Percentiles rank a stretch among this genome's conserved stretches.
Conservation (phyloP, 176 grass and related monocot genomes). For the Canna indica region DNA sequence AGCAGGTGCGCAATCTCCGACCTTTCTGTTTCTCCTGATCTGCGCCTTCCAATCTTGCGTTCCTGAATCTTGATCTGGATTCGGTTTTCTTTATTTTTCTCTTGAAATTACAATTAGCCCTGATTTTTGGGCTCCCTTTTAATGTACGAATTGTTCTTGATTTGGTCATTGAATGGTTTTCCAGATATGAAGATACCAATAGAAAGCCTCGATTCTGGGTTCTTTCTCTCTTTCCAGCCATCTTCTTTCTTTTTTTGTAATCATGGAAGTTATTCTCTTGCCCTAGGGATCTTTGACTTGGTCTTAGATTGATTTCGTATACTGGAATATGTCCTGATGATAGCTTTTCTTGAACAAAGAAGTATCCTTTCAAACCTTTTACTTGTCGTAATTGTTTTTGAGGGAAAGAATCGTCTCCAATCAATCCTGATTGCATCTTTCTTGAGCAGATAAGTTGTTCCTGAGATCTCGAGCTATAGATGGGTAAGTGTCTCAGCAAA, state of each 20-base stretch:
- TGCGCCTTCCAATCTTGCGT: background rate
- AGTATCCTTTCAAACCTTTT: background rate
- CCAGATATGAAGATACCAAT: no score
- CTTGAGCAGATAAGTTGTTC: background rate
- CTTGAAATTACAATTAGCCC: no score
- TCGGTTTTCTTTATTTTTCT: background rate
- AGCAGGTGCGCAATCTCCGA: background rate
- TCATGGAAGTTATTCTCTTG: background rate
- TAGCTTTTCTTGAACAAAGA: background rate
- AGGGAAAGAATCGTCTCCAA: background rate
- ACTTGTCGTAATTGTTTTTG: background rate
- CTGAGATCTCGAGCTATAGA: slow-evolving; percentile 5
- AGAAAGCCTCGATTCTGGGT: background rate
- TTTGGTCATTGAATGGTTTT: no score
- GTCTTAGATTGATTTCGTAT: background rate
- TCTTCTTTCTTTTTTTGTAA: background rate
- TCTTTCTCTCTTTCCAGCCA: background rate
- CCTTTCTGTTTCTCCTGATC: background rate
- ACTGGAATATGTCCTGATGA: no score
- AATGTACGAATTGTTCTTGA: no score
- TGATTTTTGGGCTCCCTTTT: no score
- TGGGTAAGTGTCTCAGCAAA: slow-evolving; percentile 17
- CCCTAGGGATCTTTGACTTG: background rate
- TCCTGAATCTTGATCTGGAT: background rate
- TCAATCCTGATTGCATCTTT: background rate